phyloP scores from a whole-genome alignment of 352 stramenopile genomes.

The Phytophthora constricta region DNA sequence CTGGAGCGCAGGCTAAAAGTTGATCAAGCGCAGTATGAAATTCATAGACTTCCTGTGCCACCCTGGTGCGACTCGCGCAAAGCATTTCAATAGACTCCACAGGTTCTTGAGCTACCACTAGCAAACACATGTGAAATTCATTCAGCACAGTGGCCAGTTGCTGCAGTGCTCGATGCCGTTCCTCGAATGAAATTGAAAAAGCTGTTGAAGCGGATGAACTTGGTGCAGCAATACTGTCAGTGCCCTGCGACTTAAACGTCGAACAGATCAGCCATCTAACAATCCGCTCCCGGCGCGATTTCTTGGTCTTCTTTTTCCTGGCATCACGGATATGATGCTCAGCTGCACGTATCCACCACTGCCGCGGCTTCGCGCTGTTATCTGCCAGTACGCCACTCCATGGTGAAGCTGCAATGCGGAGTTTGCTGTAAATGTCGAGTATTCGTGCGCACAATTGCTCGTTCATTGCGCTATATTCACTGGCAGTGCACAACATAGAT shows the following conservation, averaged over 20 bases:
- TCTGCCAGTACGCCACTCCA: constrained; percentile 5
- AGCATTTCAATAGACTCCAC: constrained; percentile 7
- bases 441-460: constrained; percentile 13
- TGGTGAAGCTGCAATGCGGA: constrained; percentile 7
- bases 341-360: constrained; percentile 14
- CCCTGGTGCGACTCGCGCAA: constrained; percentile 9
- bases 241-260: neutral
- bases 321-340: constrained; percentile 9
- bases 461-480: constrained; percentile 22
- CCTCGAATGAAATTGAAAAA: constrained; percentile 2
- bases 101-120: constrained; percentile 17
- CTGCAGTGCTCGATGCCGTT: neutral
- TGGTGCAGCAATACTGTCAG: neutral
- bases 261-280: constrained; percentile 9
- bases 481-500: constrained; percentile 9
- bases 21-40: constrained; percentile 7
- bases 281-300: neutral
- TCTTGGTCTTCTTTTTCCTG: constrained; percentile 4
- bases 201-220: neutral
- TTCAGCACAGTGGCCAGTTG: constrained; percentile 8
- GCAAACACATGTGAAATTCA: constrained; percentile 14
- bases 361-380: constrained; percentile 12
- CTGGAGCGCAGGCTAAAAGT: constrained; percentile 4
- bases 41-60: constrained; percentile 15
- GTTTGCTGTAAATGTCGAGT: constrained; percentile 22